These are phyloP conservation scores for Craterostigma plantagineum DNA, from an alignment of 257 asterid species.

Conservation along the genomic window DNA sequence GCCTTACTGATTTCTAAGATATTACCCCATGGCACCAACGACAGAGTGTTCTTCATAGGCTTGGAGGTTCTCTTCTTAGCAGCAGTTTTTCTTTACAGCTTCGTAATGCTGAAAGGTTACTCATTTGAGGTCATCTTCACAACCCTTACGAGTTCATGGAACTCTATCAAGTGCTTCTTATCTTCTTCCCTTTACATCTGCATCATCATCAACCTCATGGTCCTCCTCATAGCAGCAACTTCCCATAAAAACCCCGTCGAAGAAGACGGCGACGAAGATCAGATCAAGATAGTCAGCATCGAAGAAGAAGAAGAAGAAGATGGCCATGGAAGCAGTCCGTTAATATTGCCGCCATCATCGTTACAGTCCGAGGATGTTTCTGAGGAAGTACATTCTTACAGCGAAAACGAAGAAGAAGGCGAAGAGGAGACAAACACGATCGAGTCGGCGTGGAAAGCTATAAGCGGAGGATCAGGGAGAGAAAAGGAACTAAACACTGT, in stretches of 20 bases:
- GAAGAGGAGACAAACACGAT: constrained; percentile 25
- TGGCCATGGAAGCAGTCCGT: too few relatives aligned
- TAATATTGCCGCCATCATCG: too few relatives aligned
- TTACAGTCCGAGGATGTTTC: too few relatives aligned
- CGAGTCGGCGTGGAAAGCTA: constrained; percentile 54
- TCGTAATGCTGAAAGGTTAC: constrained; percentile 14
- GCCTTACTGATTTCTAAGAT: too few relatives aligned
- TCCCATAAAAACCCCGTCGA: constrained; percentile 11
- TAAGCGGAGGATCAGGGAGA: constrained; percentile 17
- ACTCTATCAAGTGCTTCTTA: constrained; percentile 12
- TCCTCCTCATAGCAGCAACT: constrained; percentile 25
- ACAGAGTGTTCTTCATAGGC: too few relatives aligned
- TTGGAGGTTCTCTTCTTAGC: constrained; percentile 12
- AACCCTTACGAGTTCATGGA: constrained; percentile 13
- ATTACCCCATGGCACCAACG: too few relatives aligned
- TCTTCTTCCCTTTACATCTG: constrained; percentile 29
- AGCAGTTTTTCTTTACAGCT: constrained; percentile 20
- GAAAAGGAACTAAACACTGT: too few relatives aligned
- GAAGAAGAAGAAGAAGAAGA: too few relatives aligned
- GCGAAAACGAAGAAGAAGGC: not conserved
- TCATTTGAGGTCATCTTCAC: constrained; percentile 12
- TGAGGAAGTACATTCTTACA: too few relatives aligned
- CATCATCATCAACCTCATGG: constrained; percentile 28
- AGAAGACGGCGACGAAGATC: not conserved
- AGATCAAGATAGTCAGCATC: too few relatives aligned